Conservation (phyloP, 805 yeast species). For the Candida coquimbonensis region DNA sequence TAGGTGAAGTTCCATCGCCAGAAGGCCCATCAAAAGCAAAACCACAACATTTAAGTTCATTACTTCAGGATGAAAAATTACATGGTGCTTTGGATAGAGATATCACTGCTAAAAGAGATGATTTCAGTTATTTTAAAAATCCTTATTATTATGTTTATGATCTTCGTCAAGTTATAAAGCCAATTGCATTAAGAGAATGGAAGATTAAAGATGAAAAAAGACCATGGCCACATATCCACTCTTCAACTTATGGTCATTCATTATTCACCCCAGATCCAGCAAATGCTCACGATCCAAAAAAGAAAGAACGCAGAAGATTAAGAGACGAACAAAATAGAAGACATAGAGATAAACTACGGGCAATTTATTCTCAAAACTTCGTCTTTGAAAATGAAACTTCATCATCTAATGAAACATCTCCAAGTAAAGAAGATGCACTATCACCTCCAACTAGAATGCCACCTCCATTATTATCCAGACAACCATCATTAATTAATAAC, state of each 20-base stretch:
- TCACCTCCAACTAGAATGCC: slow-evolving; percentile 9
- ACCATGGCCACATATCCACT: slow-evolving; percentile 54
- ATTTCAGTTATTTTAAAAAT: slow-evolving; percentile 71
- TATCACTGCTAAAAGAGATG: slow-evolving; percentile 78
- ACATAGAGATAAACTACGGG: slow-evolving; percentile 31
- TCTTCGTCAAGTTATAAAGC: slow-evolving; percentile 66
- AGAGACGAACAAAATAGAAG: slow-evolving; percentile 27
- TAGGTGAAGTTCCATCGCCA: slow-evolving; percentile 34
- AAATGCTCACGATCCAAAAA: slow-evolving; percentile 31
- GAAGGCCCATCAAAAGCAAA: slow-evolving; percentile 10
- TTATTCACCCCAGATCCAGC: slow-evolving; percentile 67
- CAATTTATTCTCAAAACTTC: slow-evolving; percentile 9
- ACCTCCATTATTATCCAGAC: slow-evolving; percentile 17
- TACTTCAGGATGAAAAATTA: slow-evolving; percentile 77
- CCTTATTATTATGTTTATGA: slow-evolving; percentile 78
- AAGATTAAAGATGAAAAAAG: slow-evolving; percentile 24
- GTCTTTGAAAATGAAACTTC: background rate
- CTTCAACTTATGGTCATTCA: slow-evolving; percentile 62
- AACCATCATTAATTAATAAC: slow-evolving; percentile 13
- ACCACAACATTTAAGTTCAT: slow-evolving; percentile 41
- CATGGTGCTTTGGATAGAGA: slow-evolving; percentile 87
- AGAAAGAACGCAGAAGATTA: slow-evolving; percentile 26
- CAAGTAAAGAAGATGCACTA: background rate
- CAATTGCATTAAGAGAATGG: slow-evolving; percentile 84
- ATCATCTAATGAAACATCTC: slow-evolving; percentile 2